phyloP scores from a whole-genome alignment of 805 yeast genomes.

The Candida tallmaniae region DNA sequence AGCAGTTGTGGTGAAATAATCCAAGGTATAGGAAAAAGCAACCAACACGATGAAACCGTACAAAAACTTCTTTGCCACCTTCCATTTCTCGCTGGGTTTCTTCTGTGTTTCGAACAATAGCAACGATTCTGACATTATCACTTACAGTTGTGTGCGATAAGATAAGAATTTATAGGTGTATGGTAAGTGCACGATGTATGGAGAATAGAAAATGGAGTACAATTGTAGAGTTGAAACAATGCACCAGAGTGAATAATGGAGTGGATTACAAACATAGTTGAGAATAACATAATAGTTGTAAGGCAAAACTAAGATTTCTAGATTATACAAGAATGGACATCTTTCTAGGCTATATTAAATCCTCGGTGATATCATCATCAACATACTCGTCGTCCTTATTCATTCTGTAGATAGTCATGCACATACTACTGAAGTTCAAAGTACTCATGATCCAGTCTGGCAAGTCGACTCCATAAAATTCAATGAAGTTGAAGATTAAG shows the following conservation, averaged over 20 bases:
- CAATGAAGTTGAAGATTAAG: constrained; percentile 36
- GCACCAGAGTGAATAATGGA: no score
- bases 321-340: neutral
- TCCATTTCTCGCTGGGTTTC: constrained; percentile 1
- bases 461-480: constrained; percentile 28
- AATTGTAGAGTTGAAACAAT: no score
- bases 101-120: constrained; percentile 2
- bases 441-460: constrained; percentile 41
- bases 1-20: neutral
- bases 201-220: no score
- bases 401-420: constrained; percentile 46
- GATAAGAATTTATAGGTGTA: no score
- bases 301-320: neutral
- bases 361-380: constrained; percentile 41
- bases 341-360: constrained; percentile 21
- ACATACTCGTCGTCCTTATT: constrained; percentile 43
- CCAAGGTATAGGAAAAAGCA: neutral
- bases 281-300: neutral
- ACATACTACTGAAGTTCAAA: constrained; percentile 40
- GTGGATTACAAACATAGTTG: no score
- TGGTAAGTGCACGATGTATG: no score
- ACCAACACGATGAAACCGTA: neutral
- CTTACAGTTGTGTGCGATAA: no score
- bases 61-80: constrained; percentile 1
- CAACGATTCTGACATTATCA: constrained; percentile 6